Evolutionary conservation across 2,329 filamentous ascomycete genomes (phyloP).

Genomic region (Aureobasidium sp.): DNA sequence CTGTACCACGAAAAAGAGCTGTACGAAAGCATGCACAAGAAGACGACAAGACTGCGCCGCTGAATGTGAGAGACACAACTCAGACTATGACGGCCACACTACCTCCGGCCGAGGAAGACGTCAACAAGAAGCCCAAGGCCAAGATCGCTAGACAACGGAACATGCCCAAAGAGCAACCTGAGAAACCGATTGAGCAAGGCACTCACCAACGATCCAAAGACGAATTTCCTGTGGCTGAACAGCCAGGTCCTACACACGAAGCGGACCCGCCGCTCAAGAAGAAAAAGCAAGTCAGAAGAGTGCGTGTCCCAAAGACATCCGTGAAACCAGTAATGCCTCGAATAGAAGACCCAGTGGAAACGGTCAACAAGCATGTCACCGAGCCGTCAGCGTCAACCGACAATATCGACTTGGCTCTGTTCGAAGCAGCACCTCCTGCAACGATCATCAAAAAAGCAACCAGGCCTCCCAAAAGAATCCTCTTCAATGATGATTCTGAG

Average conservation of each 20-base stretch:
- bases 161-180: neutral
- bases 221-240: neutral
- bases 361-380: neutral
- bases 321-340: neutral
- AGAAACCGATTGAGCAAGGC: neutral
- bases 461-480: neutral
- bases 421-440: neutral
- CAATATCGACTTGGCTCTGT: neutral
- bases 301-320: neutral
- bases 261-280: neutral
- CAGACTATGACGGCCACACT: neutral
- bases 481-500: constrained; percentile 1
- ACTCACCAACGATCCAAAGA: neutral
- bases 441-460: neutral
- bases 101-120: too few relatives aligned
- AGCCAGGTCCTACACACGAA: neutral
- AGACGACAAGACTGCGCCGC: too few relatives aligned
- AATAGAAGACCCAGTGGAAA: neutral
- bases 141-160: neutral
- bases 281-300: neutral
- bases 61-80: neutral
- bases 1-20: neutral
- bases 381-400: neutral
- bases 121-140: neutral
- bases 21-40: neutral